Conservation (phyloP, 202 grass and related monocot species). For the Zizania palustris region DNA sequence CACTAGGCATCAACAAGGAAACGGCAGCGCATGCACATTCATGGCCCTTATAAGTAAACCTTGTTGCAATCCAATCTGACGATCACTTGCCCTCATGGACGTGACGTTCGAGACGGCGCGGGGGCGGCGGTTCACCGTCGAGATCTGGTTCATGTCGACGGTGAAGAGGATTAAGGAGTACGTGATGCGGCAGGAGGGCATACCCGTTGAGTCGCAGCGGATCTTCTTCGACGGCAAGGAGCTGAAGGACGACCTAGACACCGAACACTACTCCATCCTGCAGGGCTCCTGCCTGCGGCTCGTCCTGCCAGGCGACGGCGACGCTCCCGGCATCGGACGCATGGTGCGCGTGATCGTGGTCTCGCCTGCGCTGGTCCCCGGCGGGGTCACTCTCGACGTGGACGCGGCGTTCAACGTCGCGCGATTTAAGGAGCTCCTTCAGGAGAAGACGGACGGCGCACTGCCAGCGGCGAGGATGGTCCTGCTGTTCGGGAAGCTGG, state of each 20-base stretch:
- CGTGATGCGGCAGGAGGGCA: slow-evolving; percentile 38
- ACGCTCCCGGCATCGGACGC: rapidly evolving
- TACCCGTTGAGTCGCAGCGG: slow-evolving; percentile 42
- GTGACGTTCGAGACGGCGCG: slow-evolving; percentile 41
- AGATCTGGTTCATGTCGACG: slow-evolving; percentile 51
- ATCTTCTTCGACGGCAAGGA: slow-evolving; percentile 51
- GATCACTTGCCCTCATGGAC: slow-evolving; percentile 28
- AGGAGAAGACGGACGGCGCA: slow-evolving; percentile 42
- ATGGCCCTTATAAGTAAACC: no score
- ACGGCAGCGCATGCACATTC: no score
- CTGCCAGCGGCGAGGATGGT: slow-evolving; percentile 1
- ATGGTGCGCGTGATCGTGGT: slow-evolving; percentile 14
- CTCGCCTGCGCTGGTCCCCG: slow-evolving; percentile 6
- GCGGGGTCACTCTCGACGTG: slow-evolving; percentile 36
- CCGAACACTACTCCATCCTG: slow-evolving; percentile 47
- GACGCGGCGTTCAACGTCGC: slow-evolving; percentile 38
- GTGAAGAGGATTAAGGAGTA: slow-evolving; percentile 49
- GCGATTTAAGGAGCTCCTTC: slow-evolving; percentile 47
- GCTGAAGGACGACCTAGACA: slow-evolving; percentile 46
- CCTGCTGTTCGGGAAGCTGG: slow-evolving; percentile 38
- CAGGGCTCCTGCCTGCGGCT: slow-evolving; percentile 43
- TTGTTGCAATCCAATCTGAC: no score
- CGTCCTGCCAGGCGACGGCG: slow-evolving; percentile 20
- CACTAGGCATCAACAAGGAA: no score
- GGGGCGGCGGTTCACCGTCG: slow-evolving; percentile 36